Conservation (phyloP, 2,329 filamentous ascomycete genomes). For the Albophoma yamanashiensis region DNA sequence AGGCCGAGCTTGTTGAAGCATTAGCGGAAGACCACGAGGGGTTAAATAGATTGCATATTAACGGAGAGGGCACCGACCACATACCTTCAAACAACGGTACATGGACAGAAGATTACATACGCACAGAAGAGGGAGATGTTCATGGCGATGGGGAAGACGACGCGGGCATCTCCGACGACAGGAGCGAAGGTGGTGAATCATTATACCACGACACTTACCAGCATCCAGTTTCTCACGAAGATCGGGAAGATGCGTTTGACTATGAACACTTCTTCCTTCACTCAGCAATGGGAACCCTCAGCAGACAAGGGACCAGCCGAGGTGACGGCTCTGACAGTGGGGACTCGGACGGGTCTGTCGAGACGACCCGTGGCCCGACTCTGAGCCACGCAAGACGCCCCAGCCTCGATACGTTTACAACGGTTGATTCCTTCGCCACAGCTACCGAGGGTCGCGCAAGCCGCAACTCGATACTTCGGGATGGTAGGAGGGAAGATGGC, state of each 20-base stretch:
- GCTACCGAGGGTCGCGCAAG: conserved; percentile 39
- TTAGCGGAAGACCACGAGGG: neutral
- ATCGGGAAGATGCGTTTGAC: conserved; percentile 89
- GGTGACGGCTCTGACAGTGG: conserved; percentile 39
- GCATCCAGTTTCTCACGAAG: conserved; percentile 68
- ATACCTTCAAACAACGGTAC: neutral
- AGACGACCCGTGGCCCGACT: conserved; percentile 43
- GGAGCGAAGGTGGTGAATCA: conserved; percentile 54
- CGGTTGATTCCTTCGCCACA: conserved; percentile 42
- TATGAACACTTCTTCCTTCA: conserved; percentile 95
- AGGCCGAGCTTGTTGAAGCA: neutral
- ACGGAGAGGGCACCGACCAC: neutral
- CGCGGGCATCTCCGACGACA: conserved; percentile 13
- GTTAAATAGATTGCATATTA: neutral
- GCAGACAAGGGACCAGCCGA: conserved; percentile 20
- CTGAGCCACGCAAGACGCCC: conserved; percentile 23
- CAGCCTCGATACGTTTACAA: conserved; percentile 35
- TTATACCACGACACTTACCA: conserved; percentile 52
- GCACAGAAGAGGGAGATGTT: conserved; percentile 1
- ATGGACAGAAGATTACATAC: neutral
- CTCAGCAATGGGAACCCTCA: conserved; percentile 76
- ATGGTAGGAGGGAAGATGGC: conserved; percentile 8
- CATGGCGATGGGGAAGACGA: conserved; percentile 12
- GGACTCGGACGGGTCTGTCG: conserved; percentile 49
- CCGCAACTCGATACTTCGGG: conserved; percentile 17